Evolutionary conservation across 2,329 filamentous ascomycete genomes (phyloP).

Genomic region (Torrubiella hemipterigena): DNA sequence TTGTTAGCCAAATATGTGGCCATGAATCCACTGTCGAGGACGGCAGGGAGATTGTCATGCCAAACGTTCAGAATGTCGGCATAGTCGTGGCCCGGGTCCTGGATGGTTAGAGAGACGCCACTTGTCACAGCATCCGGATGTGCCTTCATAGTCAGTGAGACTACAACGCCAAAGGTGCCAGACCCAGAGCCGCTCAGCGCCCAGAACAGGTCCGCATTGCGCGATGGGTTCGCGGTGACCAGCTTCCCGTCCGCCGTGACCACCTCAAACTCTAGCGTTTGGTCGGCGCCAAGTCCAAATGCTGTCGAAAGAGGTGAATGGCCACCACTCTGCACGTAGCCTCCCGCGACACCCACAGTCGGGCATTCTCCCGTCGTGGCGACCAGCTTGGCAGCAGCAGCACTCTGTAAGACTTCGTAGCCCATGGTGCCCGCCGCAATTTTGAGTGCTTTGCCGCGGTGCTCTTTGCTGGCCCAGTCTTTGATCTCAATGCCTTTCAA

Average conservation of each 20-base stretch:
- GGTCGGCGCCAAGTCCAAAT: conserved; percentile 44
- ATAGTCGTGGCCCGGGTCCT: conserved; percentile 14
- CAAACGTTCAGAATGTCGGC: conserved; percentile 4
- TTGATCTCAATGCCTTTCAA: conserved; percentile 26
- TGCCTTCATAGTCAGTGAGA: conserved; percentile 34
- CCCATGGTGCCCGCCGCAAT: conserved; percentile 37
- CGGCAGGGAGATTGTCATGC: conserved; percentile 16
- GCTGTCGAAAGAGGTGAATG: conserved; percentile 34
- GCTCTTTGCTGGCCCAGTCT: conserved; percentile 18
- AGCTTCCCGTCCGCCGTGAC: conserved; percentile 32
- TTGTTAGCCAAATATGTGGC: conserved; percentile 30
- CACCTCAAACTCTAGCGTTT: conserved; percentile 38
- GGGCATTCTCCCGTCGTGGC: conserved; percentile 33
- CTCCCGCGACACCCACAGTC: conserved; percentile 40
- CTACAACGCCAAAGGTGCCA: conserved; percentile 39
- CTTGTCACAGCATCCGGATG: conserved; percentile 25
- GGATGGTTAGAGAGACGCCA: conserved; percentile 31
- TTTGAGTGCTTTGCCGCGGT: conserved; percentile 33
- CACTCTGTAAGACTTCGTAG: conserved; percentile 26
- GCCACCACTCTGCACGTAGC: conserved; percentile 45
- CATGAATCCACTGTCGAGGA: conserved; percentile 36
- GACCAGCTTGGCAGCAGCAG: conserved; percentile 21
- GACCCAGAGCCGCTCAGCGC: conserved; percentile 42
- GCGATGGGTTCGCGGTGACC: conserved; percentile 27
- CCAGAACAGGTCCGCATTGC: conserved; percentile 46